phyloP scores from a whole-genome alignment of 2,329 filamentous ascomycete species.

The Bipolaris zeicola region DNA sequence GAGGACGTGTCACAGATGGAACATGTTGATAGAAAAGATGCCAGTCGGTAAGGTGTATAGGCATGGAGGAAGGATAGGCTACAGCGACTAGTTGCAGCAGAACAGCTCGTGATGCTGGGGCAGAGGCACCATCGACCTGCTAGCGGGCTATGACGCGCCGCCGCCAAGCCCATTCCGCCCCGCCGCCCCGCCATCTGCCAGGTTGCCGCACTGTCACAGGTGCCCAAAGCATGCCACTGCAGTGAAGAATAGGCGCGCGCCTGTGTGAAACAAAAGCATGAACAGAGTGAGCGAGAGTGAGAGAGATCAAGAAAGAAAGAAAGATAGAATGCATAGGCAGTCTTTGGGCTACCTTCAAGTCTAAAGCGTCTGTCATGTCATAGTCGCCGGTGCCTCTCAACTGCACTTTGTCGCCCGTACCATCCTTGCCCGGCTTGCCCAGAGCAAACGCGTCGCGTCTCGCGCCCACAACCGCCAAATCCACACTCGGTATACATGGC shows the following conservation, averaged over 20 bases:
- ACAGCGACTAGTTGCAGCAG: conserved; percentile 3
- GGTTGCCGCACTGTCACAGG: not conserved
- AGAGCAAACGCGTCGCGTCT: conserved; percentile 22
- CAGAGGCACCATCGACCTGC: not conserved
- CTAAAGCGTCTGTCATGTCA: not conserved
- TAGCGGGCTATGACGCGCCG: conserved; percentile 19
- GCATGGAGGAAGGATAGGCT: conserved; percentile 11
- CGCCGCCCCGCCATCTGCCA: not conserved
- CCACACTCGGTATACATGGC: conserved; percentile 16
- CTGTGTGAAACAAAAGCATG: not conserved
- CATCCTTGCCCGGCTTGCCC: not conserved
- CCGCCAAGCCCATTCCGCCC: conserved; percentile 10
- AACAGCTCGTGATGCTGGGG: conserved; percentile 6
- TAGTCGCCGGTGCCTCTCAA: not conserved
- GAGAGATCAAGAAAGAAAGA: not conserved
- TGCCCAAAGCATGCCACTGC: not conserved
- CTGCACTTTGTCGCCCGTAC: not conserved
- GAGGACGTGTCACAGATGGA: not conserved
- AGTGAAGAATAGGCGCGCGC: not conserved
- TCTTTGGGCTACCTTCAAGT: not conserved
- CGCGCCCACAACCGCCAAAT: conserved; percentile 1
- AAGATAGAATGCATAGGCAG: no score
- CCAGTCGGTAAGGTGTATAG: not conserved
- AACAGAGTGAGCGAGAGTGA: not conserved
- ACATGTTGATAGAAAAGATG: not conserved